phyloP scores from a whole-genome alignment of 225 moss, liverwort and hornwort genomes.

The Anthoceros angustus region DNA sequence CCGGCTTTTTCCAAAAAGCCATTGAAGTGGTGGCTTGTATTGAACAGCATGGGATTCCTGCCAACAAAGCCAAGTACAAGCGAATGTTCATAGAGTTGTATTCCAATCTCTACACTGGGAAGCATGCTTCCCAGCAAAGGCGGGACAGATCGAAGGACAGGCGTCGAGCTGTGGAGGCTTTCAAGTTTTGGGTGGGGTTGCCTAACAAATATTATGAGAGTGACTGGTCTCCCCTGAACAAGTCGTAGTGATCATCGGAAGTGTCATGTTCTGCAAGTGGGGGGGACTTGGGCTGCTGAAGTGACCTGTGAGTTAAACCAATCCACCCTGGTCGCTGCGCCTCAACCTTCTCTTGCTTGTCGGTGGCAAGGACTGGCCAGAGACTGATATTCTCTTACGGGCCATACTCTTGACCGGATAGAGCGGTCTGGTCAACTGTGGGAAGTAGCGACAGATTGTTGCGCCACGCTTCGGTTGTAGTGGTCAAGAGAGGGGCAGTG shows the following conservation, averaged over 20 bases:
- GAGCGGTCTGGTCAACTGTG: no score
- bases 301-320: no score
- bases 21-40: constrained; percentile 92
- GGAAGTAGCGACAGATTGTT: no score
- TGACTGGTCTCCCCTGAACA: constrained; percentile 43
- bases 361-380: no score
- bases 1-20: constrained; percentile 81
- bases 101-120: constrained; percentile 75
- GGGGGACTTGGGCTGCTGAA: no score
- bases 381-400: no score
- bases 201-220: constrained; percentile 78
- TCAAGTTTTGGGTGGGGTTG: constrained; percentile 95
- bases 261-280: neutral
- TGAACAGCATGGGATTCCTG: constrained; percentile 76
- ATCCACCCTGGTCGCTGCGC: no score
- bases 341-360: no score
- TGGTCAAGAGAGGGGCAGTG: no score
- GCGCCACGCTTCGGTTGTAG: no score
- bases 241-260: neutral
- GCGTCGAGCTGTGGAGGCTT: constrained; percentile 77
- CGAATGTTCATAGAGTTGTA: constrained; percentile 96
- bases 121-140: constrained; percentile 68
- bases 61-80: constrained; percentile 91
- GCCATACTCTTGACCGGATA: no score
- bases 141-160: constrained; percentile 61